A percentile compares a stretch with the other conserved stretches of the same genome.
Conservation (phyloP, 345 rosid species). For the Murraya koenigii region DNA sequence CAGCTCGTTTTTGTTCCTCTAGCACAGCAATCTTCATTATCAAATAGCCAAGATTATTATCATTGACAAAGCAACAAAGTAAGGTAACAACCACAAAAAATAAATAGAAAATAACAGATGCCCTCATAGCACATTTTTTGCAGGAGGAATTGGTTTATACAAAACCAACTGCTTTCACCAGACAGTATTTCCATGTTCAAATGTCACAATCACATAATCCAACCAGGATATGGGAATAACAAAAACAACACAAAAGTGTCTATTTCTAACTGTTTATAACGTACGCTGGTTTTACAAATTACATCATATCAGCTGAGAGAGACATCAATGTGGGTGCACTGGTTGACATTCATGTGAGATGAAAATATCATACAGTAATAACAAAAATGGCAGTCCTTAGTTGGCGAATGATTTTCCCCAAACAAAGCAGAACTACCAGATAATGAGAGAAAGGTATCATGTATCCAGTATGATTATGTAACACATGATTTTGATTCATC, state of each 20-base stretch:
- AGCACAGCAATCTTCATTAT: constrained; percentile 66
- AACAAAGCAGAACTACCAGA: not conserved
- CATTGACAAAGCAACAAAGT: constrained; percentile 1
- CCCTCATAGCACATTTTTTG: not conserved
- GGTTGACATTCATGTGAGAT: not conserved
- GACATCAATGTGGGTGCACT: not conserved
- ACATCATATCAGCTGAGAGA: not conserved
- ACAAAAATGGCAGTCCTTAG: not conserved
- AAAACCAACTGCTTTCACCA: not conserved
- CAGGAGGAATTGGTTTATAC: not conserved
- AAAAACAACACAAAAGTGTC: not conserved
- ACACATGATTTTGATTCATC: not conserved
- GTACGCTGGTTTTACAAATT: not conserved
- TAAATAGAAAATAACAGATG: not conserved
- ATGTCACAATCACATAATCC: not conserved
- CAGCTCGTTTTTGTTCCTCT: constrained; percentile 55
- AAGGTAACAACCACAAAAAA: not conserved
- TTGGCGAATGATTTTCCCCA: not conserved
- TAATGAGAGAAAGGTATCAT: not conserved
- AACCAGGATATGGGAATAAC: not conserved
- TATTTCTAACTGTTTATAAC: not conserved
- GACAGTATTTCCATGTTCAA: not conserved
- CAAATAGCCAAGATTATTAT: constrained; percentile 21
- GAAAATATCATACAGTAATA: not conserved
- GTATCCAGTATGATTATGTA: not conserved